Base-by-base conservation (phyloP, 1,139 yeast genomes). In the Torulaspora globosa region DNA sequence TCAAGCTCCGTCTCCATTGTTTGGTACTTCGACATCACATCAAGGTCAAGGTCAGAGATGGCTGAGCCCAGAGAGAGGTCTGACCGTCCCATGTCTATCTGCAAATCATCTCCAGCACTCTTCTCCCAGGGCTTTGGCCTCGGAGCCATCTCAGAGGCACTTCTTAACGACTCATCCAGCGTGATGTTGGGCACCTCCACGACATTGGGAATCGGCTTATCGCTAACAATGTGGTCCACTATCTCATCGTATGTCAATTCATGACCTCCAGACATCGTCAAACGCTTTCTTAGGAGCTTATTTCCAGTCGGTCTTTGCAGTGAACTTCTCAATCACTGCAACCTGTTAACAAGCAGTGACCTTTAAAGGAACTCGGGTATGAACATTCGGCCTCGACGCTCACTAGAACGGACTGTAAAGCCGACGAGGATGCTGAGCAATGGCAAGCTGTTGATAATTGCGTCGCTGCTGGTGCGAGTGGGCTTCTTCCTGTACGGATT, bases 401-500 rank as follows among this genome's bases (percentile, higher is more conserved):
- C 8, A 23, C 18, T 18, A 12, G 12, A 12, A 37, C 23, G 8
- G 26, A 14, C 24, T 18, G 16, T 18, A 28, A 19, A 21, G 24
- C 30, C 19, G 9, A 27, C 19, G 18, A 27, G 23, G 39, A 41
- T 40, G 37, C 19, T 48, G 37, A 31, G 36, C 19, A 33, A 33
- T 29, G 43, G 34, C 31, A 36, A 24, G 21, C 31, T 37, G 14
- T 39, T 59, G 38, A 24, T 60, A 11, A 27, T 49, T 1, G 41
- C 54, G 1, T 62, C 82, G 1, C 57, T 73, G 1, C 43, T 74
- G 2, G 66, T 79, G 41, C 72, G 97, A 46, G 50, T 80, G 4
- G 83, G 73, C 1, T 84, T 92, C 61, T 80, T 89, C 55, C 56
- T 71, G n/a, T 92, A 80, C 70, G 98, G 98, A 0, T 66, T 85